Base-by-base conservation (phyloP, 2,329 filamentous ascomycete species). In the Acephala macrosclerotiorum region DNA sequence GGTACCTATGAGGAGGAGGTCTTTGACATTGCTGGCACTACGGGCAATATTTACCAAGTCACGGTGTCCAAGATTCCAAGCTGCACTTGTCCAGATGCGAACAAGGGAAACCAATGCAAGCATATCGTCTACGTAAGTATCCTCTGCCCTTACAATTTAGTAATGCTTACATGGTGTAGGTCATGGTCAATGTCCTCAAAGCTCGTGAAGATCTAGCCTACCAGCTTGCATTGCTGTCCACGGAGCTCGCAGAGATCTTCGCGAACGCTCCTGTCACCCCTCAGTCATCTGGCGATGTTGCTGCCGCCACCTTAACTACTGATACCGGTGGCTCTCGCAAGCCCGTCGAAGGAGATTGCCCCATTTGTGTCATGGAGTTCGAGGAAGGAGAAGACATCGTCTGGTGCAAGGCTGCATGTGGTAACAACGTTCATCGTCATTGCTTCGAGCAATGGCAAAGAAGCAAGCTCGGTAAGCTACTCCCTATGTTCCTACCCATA, bases 51-150 rank as follows among this genome's bases (percentile, higher is more conserved):
- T 20, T 90, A 91, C 76, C 83, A 79, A n/a, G 81, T 87, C 38
- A 80, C 76, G 12, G 84, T 91, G 61, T 75, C 77, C 64, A 83
- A 84, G 60, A 71, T 80, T 12, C 86, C 87, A 0, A 77, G 70
- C 6, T 89, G 87, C 75, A 80, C 80, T 63, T 89, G 87, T 73
- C 85, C 85, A 0, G 83, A 88, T 74, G 79, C 62, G 29, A 66
- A 56, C 38, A 85, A 85, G 64, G 84, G 86, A 4, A 84, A 86
- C 53, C 84, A 88, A 71, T 91, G 88, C 81, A 90, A 90, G 73
- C 87, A 90, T 70, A 83, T 89, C 51, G 77, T 86, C 55, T 89
- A 88, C 72, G 85, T 85, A 78, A 66, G 68, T 53, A 8, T 14
- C 20, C 29, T 38, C 38, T 7, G 38, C 35, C 1, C 49, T 55